These are phyloP conservation scores for Penicillium fuscoglaucum DNA, from an alignment of 2,329 filamentous ascomycete genomes.

Conservation along the genomic window DNA sequence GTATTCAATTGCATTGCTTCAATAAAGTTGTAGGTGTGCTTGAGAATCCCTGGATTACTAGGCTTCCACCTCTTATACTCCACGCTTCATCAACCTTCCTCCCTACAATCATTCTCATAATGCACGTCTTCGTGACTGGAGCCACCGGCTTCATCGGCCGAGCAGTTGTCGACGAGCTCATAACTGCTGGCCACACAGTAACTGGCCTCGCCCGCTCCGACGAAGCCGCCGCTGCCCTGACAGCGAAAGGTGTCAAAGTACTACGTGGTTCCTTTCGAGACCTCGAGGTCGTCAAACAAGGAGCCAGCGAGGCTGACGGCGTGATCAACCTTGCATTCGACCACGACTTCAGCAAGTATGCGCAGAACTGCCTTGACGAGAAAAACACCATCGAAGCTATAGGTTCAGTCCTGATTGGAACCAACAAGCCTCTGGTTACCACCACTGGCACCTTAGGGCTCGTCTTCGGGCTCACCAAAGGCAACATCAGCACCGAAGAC, in stretches of 20 bases:
- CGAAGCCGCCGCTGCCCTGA: conserved; percentile 29
- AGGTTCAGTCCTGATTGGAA: conserved; percentile 32
- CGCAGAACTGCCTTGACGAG: conserved; percentile 33
- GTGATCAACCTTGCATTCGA: conserved; percentile 47
- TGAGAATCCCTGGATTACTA: no score
- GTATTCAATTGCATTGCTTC: not conserved
- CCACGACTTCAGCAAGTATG: conserved; percentile 43
- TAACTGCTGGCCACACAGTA: conserved; percentile 43
- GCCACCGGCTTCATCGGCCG: conserved; percentile 48
- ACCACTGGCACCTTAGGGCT: conserved; percentile 39
- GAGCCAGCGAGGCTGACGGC: conserved; percentile 37
- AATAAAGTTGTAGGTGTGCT: not conserved
- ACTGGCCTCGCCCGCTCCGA: conserved; percentile 45
- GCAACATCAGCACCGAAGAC: conserved; percentile 34
- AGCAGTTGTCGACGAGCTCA: conserved; percentile 41
- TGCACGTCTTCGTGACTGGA: conserved; percentile 38
- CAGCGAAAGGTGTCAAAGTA: conserved; percentile 34
- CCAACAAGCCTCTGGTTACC: conserved; percentile 38
- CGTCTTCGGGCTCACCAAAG: conserved; percentile 19
- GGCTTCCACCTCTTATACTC: not conserved
- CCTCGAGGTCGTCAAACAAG: conserved; percentile 34
- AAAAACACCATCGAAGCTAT: conserved; percentile 41
- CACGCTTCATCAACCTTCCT: not conserved
- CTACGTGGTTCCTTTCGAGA: conserved; percentile 41
- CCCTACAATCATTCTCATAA: not conserved